Evolutionary conservation across 2,329 filamentous ascomycete genomes (phyloP).

Genomic region (Calonectria pseudoreteaudii): DNA sequence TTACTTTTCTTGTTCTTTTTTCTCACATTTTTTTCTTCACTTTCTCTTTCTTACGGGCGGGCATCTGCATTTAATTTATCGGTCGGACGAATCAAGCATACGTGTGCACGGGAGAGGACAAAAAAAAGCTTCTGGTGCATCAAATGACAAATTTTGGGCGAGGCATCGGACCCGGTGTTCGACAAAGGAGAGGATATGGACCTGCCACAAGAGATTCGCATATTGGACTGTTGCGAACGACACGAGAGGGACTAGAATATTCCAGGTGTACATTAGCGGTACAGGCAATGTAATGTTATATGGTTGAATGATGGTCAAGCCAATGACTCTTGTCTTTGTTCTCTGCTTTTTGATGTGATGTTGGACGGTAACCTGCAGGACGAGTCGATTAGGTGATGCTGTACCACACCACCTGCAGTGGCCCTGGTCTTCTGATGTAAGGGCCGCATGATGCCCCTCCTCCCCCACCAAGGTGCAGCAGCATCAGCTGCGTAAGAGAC

Average conservation of each 20-base stretch:
- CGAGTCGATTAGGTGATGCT: not conserved
- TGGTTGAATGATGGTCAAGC: not conserved
- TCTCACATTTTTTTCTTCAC: not conserved
- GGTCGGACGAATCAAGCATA: conserved; percentile 23
- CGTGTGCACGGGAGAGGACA: conserved; percentile 32
- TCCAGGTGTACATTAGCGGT: conserved; percentile 38
- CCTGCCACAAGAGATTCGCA: conserved; percentile 6
- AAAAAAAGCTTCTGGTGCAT: conserved; percentile 26
- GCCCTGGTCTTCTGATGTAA: not conserved
- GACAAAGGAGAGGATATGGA: conserved; percentile 13
- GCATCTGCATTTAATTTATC: conserved; percentile 36
- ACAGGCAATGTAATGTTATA: conserved; percentile 39
- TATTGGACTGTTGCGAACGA: conserved; percentile 14
- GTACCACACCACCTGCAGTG: not conserved
- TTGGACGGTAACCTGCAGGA: not conserved
- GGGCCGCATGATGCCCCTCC: conserved; percentile 34
- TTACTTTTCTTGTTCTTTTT: conserved; percentile 25
- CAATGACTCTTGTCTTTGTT: too few species aligned
- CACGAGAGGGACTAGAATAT: conserved; percentile 17
- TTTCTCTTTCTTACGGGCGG: conserved; percentile 25
- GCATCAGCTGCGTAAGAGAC: conserved; percentile 23
- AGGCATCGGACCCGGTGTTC: conserved; percentile 27
- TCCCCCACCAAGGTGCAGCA: conserved; percentile 34
- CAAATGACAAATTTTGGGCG: conserved; percentile 26
- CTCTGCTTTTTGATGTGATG: not conserved